Conservation (phyloP, 306 rosid genomes). For the Benincasa hispida region DNA sequence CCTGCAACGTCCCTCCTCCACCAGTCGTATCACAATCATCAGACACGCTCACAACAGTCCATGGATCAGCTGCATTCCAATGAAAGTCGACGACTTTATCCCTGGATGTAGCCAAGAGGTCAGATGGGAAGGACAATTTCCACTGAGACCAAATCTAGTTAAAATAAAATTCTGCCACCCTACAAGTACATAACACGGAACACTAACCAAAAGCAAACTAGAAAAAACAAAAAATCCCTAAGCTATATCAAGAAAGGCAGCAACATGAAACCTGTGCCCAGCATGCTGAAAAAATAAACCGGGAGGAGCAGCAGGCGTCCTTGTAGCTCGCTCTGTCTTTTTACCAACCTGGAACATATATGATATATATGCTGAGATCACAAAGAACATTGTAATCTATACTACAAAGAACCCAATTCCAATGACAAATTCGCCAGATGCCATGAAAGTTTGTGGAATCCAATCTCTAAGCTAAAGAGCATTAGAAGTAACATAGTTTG, state of each 20-base stretch:
- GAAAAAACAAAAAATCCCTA: no score
- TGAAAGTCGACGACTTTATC: constrained; percentile 92
- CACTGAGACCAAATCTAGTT: neutral
- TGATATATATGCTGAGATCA: neutral
- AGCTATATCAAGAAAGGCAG: neutral
- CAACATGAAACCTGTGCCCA: constrained; percentile 72
- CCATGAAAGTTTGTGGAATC: neutral
- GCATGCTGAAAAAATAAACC: constrained; percentile 99
- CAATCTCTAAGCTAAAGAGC: neutral
- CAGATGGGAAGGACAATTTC: neutral
- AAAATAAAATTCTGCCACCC: neutral
- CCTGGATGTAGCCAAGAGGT: constrained; percentile 28
- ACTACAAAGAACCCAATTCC: neutral
- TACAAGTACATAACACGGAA: neutral
- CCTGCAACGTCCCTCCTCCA: constrained; percentile 99
- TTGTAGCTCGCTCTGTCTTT: constrained; percentile 61
- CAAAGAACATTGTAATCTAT: neutral
- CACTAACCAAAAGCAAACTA: neutral
- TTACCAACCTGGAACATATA: constrained; percentile 49
- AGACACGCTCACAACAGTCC: constrained; percentile 96
- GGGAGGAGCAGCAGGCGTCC: constrained; percentile 44
- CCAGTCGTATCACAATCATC: constrained; percentile 97
- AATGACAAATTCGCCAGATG: neutral
- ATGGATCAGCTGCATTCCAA: constrained; percentile 91
- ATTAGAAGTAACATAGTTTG: neutral